A percentile compares a stretch with the other conserved stretches of the same genome.
Evolutionary conservation across 352 stramenopile species (phyloP).

Genomic region (Phytophthora vignae): DNA sequence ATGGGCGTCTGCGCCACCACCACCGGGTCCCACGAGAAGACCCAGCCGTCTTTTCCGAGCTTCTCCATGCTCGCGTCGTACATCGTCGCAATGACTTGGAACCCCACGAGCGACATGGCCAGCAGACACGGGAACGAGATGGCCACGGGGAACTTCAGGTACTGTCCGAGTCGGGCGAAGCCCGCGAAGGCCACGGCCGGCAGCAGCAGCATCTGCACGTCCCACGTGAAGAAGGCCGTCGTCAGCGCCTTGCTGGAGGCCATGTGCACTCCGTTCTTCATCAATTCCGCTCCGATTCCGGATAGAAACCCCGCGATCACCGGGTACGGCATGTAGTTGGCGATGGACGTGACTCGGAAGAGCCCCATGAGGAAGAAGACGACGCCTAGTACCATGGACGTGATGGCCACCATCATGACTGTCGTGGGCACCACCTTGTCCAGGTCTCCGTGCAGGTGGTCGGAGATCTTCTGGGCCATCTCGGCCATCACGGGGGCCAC

Average conservation of each 20-base stretch:
- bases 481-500: slow-evolving; percentile 79
- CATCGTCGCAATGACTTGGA: slow-evolving; percentile 54
- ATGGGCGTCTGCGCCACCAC: slow-evolving; percentile 76
- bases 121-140: slow-evolving; percentile 81
- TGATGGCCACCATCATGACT: slow-evolving; percentile 75
- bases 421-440: slow-evolving; percentile 71
- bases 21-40: slow-evolving; percentile 72
- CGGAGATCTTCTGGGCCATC: slow-evolving; percentile 77
- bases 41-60: slow-evolving; percentile 47
- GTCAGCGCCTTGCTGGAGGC: slow-evolving; percentile 66
- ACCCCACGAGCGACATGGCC: slow-evolving; percentile 62
- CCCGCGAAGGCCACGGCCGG: slow-evolving; percentile 68
- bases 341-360: slow-evolving; percentile 77
- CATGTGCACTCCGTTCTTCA: slow-evolving; percentile 87
- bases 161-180: slow-evolving; percentile 63
- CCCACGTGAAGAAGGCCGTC: slow-evolving; percentile 58
- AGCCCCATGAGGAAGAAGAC: slow-evolving; percentile 78
- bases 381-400: slow-evolving; percentile 66
- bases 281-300: slow-evolving; percentile 77
- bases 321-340: slow-evolving; percentile 88
- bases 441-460: slow-evolving; percentile 66
- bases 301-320: slow-evolving; percentile 86
- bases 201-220: slow-evolving; percentile 63
- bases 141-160: slow-evolving; percentile 68
- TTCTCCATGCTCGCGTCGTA: slow-evolving; percentile 47